phyloP scores from a whole-genome alignment of 2,329 filamentous ascomycete genomes.

The Colletotrichum musicola region DNA sequence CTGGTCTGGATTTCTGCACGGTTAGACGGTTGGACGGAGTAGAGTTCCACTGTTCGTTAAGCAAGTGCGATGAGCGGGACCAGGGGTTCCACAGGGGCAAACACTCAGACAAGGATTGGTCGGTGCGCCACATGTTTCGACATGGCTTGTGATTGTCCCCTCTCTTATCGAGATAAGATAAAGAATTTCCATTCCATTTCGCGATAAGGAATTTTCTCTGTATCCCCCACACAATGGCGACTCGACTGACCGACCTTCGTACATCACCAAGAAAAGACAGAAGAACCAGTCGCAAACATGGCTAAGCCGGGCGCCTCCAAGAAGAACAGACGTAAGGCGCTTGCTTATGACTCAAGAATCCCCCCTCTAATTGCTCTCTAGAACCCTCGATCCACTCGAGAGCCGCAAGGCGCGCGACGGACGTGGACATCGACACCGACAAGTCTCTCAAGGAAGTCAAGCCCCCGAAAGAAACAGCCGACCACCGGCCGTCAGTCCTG shows the following conservation, averaged over 20 bases:
- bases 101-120: slow-evolving; percentile 28
- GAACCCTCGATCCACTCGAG: slow-evolving; percentile 78
- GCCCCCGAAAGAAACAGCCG: slow-evolving; percentile 61
- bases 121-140: slow-evolving; percentile 10
- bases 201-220: slow-evolving; percentile 40
- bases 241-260: background rate
- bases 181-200: background rate
- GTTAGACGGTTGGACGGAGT: slow-evolving; percentile 12
- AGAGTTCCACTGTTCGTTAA: slow-evolving; percentile 12
- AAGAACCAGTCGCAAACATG: slow-evolving; percentile 34
- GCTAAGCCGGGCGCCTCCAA: slow-evolving; percentile 43
- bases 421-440: slow-evolving; percentile 77
- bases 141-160: slow-evolving; percentile 25
- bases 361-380: slow-evolving; percentile 45
- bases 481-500: slow-evolving; percentile 74
- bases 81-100: slow-evolving; percentile 35
- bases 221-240: slow-evolving; percentile 27
- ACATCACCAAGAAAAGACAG: slow-evolving; percentile 10
- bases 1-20: slow-evolving; percentile 26
- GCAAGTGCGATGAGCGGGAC: slow-evolving; percentile 27
- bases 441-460: slow-evolving; percentile 75
- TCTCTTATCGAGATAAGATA: slow-evolving; percentile 37
- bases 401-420: slow-evolving; percentile 78
- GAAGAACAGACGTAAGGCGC: slow-evolving; percentile 46
- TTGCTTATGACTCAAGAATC: background rate